phyloP scores from a whole-genome alignment of 306 rosid genomes.

The Hippophae tibetana region DNA sequence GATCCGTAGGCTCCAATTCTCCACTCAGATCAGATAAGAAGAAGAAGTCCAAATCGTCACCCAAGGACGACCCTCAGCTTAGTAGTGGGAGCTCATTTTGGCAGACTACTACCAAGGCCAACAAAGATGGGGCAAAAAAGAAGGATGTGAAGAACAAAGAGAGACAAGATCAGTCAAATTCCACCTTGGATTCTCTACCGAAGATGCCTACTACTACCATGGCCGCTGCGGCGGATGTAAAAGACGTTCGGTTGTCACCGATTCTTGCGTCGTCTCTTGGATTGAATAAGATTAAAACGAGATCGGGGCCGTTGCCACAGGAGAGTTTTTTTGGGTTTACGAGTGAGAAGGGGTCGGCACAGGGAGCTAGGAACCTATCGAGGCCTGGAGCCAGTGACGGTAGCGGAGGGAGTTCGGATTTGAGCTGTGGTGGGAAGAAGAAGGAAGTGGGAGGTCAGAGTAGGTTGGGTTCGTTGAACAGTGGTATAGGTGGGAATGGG shows the following conservation, averaged over 20 bases:
- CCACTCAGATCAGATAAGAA: slow-evolving; percentile 88
- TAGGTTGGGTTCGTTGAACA: slow-evolving; percentile 42
- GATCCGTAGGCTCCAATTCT: slow-evolving; percentile 60
- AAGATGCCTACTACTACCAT: slow-evolving; percentile 26
- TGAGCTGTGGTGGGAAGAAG: slow-evolving; percentile 30
- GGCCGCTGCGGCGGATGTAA: slow-evolving; percentile 25
- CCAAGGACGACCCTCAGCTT: slow-evolving; percentile 23
- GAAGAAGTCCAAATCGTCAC: slow-evolving; percentile 63
- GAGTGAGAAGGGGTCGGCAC: slow-evolving; percentile 46
- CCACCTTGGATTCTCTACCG: neutral
- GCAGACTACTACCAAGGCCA: slow-evolving; percentile 23
- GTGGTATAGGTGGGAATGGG: slow-evolving; percentile 26
- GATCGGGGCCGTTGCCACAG: slow-evolving; percentile 98
- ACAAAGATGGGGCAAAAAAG: slow-evolving; percentile 41
- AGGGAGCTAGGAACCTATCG: slow-evolving; percentile 68
- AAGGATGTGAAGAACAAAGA: slow-evolving; percentile 50
- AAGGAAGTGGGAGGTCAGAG: slow-evolving; percentile 35
- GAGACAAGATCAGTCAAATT: slow-evolving; percentile 14
- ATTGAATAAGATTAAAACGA: slow-evolving; percentile 82
- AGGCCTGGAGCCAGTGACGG: slow-evolving; percentile 18
- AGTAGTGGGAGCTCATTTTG: neutral
- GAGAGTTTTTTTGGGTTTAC: slow-evolving; percentile 89
- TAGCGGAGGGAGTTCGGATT: slow-evolving; percentile 16
- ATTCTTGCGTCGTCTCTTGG: slow-evolving; percentile 87
- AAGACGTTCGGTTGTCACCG: slow-evolving; percentile 43